Evolutionary conservation across 2,329 filamentous ascomycete species (phyloP).

Genomic region (Ceratocystis harringtonii): DNA sequence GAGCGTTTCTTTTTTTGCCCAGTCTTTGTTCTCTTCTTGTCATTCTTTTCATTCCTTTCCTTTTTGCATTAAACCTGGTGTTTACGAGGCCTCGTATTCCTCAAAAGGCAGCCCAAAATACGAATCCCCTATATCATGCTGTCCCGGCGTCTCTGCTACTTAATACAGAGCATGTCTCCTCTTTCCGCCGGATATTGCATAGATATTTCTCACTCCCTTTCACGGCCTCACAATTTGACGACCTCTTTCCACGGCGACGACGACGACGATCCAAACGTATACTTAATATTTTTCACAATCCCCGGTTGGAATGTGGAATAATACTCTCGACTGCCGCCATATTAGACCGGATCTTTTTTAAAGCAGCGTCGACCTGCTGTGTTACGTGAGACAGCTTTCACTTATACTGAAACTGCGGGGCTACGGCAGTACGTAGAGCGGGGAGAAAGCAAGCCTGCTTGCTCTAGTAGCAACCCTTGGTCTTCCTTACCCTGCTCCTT

Average conservation of each 20-base stretch:
- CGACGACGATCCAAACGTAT: not conserved
- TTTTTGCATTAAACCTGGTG: constrained; percentile 4
- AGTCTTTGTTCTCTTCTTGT: constrained; percentile 1
- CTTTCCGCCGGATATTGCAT: not conserved
- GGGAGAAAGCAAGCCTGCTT: not conserved
- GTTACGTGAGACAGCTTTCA: not conserved
- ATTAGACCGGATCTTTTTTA: not conserved
- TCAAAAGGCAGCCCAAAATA: not conserved
- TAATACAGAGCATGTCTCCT: not conserved
- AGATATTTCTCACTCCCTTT: not conserved
- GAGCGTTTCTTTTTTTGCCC: constrained; percentile 2
- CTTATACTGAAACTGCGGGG: not conserved
- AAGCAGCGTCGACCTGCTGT: not conserved
- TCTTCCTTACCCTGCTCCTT: not conserved
- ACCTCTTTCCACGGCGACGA: constrained; percentile 1
- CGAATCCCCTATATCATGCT: not conserved
- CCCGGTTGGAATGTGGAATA: constrained; percentile 5
- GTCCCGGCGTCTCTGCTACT: not conserved
- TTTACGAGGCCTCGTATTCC: not conserved
- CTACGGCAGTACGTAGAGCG: not conserved
- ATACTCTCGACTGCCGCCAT: not conserved
- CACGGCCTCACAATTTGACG: constrained; percentile 3
- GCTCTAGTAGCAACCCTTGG: not conserved
- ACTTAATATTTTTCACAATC: constrained; percentile 1
- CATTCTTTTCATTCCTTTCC: not conserved